Evolutionary conservation across 2,329 filamentous ascomycete species (phyloP), one percentile per base, ranked within the genome.

Genomic region (Hypoxylon rubiginosum): DNA sequence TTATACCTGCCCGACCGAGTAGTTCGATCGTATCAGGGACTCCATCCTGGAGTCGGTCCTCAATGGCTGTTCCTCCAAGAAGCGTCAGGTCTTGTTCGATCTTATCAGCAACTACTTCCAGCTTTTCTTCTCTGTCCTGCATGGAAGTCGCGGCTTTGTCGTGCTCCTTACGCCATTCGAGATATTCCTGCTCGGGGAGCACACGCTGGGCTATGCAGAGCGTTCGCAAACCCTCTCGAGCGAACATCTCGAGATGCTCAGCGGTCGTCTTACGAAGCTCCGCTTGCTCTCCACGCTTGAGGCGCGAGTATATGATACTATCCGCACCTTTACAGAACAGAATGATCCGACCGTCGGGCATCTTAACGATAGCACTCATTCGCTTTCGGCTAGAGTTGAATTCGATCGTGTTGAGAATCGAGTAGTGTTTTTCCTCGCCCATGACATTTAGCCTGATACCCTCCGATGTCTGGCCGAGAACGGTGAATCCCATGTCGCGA

Each of bases 301-400:
- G 84, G 5, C 96, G 91, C 7, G 94, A 94, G 79, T 98, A 99
- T 70, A 99, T 98, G 74, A 98, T 92, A 74, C 93, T 97, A 78
- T 99, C 96, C 34, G 96, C 96, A 69, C 96, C 96, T 82, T 99
- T 99, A 84, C 96, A 99, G 80, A 97, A 97, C 0, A 99, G 85
- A 58, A 96, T 85, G 67, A 99, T 97, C 63, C 86, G 90, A 43
- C 92, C 91, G 78, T 98, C 89, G 0, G 96, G 95, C 94, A 98
- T 97, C 62, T 92, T 88, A 54, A 99, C 90, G 71, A 99, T 97
- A 1, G 94, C 93, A 80, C 94, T 98, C 96, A 99, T 99, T 71
- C 96, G 89, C 82, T 99, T 99, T 74, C 96, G 88, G 46, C 91
- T 94, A 0, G 95, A 98, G 78, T 98, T 98, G 84, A 99, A 99